These are phyloP conservation scores for Kwoniella heveanensis DNA, from an alignment of 768 basidiomycete genomes.

Conservation along the genomic window DNA sequence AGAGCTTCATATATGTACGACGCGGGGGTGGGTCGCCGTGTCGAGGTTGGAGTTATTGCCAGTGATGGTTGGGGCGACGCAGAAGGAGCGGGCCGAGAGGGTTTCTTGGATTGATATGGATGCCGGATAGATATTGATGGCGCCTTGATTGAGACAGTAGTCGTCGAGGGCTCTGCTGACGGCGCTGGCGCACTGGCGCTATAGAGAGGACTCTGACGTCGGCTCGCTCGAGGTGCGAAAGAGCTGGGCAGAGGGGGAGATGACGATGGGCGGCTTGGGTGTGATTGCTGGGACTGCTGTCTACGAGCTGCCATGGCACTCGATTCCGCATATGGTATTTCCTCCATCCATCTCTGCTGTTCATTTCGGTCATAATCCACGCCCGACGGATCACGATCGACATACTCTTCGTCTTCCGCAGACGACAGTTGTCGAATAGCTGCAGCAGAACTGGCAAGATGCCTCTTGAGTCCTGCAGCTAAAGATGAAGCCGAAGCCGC, in stretches of 20 bases:
- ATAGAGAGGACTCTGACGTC: too few relatives aligned
- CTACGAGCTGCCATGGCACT: constrained; percentile 10
- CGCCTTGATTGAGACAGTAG: too few relatives aligned
- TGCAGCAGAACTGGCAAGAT: not conserved
- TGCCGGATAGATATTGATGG: too few relatives aligned
- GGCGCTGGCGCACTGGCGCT: too few relatives aligned
- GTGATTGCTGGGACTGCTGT: not conserved
- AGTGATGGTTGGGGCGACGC: too few relatives aligned
- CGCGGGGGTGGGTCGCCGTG: not conserved
- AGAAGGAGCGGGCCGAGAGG: too few relatives aligned
- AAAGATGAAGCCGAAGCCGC: too few relatives aligned
- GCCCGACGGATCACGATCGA: not conserved
- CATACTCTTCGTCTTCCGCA: not conserved
- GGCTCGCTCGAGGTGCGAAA: too few relatives aligned
- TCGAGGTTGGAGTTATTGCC: not conserved
- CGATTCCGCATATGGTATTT: constrained; percentile 6
- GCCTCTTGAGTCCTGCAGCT: not conserved
- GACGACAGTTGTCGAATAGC: not conserved
- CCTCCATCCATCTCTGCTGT: not conserved
- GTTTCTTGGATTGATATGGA: too few relatives aligned
- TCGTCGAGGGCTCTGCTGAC: not conserved
- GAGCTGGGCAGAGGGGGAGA: not conserved
- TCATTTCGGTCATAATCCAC: not conserved
- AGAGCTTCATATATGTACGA: constrained; percentile 9
- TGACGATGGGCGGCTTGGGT: not conserved